phyloP scores from a whole-genome alignment of 805 yeast genomes.

The Pichia cephalocereana region DNA sequence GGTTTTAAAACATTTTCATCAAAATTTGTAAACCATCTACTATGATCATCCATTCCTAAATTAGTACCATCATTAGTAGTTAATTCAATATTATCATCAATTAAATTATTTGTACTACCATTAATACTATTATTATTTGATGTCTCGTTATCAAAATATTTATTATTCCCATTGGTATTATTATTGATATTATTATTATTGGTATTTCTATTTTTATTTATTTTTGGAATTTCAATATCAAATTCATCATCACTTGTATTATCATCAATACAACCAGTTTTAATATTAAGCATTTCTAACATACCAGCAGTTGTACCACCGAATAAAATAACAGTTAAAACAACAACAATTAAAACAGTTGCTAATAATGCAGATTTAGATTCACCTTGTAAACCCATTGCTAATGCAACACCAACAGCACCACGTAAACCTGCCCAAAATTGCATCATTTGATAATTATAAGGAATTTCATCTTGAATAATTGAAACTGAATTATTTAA shows the following conservation, averaged over 20 bases:
- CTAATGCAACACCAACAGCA: constrained; percentile 98
- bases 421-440: constrained; percentile 99
- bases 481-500: constrained; percentile 27
- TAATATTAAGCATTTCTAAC: constrained; percentile 90
- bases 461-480: constrained; percentile 82
- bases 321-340: constrained; percentile 86
- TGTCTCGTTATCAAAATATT: constrained; percentile 17
- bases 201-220: constrained; percentile 1
- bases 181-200: not conserved
- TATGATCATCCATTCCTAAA: constrained; percentile 50
- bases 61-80: not conserved
- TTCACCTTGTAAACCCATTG: constrained; percentile 95
- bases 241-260: constrained; percentile 88
- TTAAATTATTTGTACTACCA: not conserved
- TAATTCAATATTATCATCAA: not conserved
- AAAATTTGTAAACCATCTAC: constrained; percentile 86
- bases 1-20: constrained; percentile 94
- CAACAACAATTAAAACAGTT: constrained; percentile 94
- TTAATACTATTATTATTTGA: not conserved
- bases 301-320: constrained; percentile 99
- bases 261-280: constrained; percentile 83
- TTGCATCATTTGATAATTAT: constrained; percentile 95
- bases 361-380: constrained; percentile 82
- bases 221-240: constrained; percentile 68
- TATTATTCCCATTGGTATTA: constrained; percentile 7